Percentiles rank a stretch among this genome's conserved stretches.
Conservation (phyloP, 345 rosid genomes). For the Jatropha curcas region DNA sequence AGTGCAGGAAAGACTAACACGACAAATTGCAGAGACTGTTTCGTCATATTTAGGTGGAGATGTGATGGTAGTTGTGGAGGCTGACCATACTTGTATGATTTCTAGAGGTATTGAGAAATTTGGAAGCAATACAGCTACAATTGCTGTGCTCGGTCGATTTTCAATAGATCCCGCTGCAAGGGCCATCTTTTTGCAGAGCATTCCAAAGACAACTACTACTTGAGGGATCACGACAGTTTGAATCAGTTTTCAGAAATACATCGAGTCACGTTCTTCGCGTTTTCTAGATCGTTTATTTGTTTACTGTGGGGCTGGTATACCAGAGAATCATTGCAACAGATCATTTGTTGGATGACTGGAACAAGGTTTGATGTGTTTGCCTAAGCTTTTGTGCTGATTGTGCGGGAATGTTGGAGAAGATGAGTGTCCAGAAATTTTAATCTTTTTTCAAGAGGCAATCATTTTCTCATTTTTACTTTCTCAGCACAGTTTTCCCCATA, state of each 20-base stretch:
- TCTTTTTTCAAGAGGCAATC: background rate
- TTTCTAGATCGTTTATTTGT: background rate
- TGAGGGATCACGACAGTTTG: constrained; percentile 22
- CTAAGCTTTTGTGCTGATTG: background rate
- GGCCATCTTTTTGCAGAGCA: constrained; percentile 59
- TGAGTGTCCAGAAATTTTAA: background rate
- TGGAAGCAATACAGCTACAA: constrained; percentile 87
- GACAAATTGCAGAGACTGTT: constrained; percentile 83
- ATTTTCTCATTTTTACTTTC: background rate
- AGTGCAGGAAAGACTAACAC: constrained; percentile 92
- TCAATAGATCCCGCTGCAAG: constrained; percentile 55
- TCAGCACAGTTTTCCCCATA: too few species aligned
- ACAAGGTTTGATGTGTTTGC: background rate
- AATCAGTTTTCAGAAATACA: background rate
- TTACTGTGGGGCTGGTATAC: constrained; percentile 11
- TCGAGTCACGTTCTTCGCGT: background rate
- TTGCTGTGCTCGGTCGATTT: constrained; percentile 79
- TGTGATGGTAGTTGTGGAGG: constrained; percentile 89
- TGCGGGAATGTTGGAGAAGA: background rate
- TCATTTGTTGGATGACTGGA: constrained; percentile 4
- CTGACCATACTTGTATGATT: constrained; percentile 89
- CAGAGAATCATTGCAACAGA: background rate
- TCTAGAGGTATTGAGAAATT: constrained; percentile 91
- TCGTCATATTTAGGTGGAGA: constrained; percentile 72
- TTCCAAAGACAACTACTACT: constrained; percentile 35